phyloP scores from a whole-genome alignment of 1,284 basidiomycete genomes.

The Gymnopus androsaceus region DNA sequence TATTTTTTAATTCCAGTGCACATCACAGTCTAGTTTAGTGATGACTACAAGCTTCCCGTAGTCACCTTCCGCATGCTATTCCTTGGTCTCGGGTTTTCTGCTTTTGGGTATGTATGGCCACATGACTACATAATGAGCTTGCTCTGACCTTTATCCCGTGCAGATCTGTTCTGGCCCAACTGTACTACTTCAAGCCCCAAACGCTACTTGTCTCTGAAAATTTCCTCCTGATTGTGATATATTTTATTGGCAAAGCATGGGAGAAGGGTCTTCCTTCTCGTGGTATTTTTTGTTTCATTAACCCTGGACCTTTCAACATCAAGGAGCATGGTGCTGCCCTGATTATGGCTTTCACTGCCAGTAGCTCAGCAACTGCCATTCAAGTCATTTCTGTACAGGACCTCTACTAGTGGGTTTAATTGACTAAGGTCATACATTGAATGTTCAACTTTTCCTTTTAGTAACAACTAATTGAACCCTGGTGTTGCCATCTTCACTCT shows the following conservation, averaged over 20 bases:
- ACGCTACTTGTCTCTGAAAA: slow-evolving; percentile 20
- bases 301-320: slow-evolving; percentile 22
- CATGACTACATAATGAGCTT: not conserved
- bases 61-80: slow-evolving; percentile 22
- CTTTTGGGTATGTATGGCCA: slow-evolving; percentile 16
- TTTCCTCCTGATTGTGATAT: slow-evolving; percentile 22
- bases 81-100: slow-evolving; percentile 17
- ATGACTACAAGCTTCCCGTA: slow-evolving; percentile 20
- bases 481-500: slow-evolving; percentile 40
- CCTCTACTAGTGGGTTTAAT: slow-evolving; percentile 30
- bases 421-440: not conserved
- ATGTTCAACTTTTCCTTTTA: not conserved
- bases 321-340: slow-evolving; percentile 19
- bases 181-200: slow-evolving; percentile 24
- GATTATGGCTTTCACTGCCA: slow-evolving; percentile 39
- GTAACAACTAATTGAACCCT: slow-evolving; percentile 33
- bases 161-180: slow-evolving; percentile 20
- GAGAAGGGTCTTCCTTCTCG: slow-evolving; percentile 16
- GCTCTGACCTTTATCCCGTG: not conserved
- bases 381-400: slow-evolving; percentile 40
- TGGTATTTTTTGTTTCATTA: slow-evolving; percentile 19
- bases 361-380: slow-evolving; percentile 36
- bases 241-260: slow-evolving; percentile 17
- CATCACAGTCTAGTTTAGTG: slow-evolving; percentile 11
- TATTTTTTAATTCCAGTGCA: not conserved